A percentile compares a stretch with the other conserved stretches of the same genome.
Evolutionary conservation across 257 asterid species (phyloP).

Genomic region (Striga asiatica): DNA sequence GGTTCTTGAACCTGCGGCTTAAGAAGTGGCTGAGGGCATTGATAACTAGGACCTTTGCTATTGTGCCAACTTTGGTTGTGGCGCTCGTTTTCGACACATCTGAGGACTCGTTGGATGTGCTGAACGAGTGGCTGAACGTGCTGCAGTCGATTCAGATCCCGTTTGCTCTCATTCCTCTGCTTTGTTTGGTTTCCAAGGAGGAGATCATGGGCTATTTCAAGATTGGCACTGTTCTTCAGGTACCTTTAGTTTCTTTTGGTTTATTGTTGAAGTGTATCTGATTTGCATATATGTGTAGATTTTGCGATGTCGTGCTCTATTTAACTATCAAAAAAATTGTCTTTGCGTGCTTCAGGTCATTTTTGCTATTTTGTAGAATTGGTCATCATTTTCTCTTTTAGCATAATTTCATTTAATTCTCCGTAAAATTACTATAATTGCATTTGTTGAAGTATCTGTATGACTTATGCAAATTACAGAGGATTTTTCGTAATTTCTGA

Average conservation of each 20-base stretch:
- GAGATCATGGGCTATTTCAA: slow-evolving; percentile 76
- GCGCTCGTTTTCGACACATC: slow-evolving; percentile 63
- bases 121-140: slow-evolving; percentile 78
- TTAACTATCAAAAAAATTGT: too few species aligned
- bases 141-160: slow-evolving; percentile 79
- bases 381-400: too few species aligned
- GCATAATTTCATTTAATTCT: too few species aligned
- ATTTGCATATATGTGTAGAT: background rate
- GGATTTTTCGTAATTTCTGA: too few species aligned
- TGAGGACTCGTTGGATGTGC: slow-evolving; percentile 52
- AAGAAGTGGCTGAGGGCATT: slow-evolving; percentile 73
- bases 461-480: too few species aligned
- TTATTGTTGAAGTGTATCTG: background rate
- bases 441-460: too few species aligned
- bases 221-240: slow-evolving; percentile 56
- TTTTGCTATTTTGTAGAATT: too few species aligned
- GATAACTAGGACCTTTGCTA: slow-evolving; percentile 68
- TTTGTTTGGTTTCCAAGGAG: slow-evolving; percentile 64
- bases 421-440: too few species aligned
- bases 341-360: too few species aligned
- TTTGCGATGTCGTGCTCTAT: too few species aligned
- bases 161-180: slow-evolving; percentile 72
- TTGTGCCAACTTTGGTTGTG: slow-evolving; percentile 56
- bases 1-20: slow-evolving; percentile 49
- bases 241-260: slow-evolving; percentile 11